Base-by-base conservation (phyloP, 192 early-diverging fungal genomes). In the Backusella macrospora region DNA sequence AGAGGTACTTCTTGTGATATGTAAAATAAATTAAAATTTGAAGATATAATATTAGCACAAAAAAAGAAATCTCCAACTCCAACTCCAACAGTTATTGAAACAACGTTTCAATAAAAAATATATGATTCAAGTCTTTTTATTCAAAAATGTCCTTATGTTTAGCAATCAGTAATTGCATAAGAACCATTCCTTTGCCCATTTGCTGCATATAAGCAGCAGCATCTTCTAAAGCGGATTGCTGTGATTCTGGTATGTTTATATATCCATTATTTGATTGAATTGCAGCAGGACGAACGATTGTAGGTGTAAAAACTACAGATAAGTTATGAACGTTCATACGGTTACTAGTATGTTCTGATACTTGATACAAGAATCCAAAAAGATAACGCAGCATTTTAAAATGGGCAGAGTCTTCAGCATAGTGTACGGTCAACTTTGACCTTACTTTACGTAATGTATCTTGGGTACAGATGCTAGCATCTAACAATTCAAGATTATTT, bases 231-330 rank as follows among this genome's bases (percentile, higher is more conserved):
- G 23, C 68, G 10, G 59, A 40, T n/a, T 72, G 42, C 6, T 72
- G 55, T 5, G 59, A 37, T 14, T 72, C 71, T 10, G 40, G 43
- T 47, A 62, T 42, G 44, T 62, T 15, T 23, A 40, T 18, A n/a
- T 18, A 62, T 8, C 14, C 23, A 1, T 55, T 47, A 15, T 71
- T 55, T 59, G 52, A 26, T 0, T 9, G 63, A 14, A 59, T 64
- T 62, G 40, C 21, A 23, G 71, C 76, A 15, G 69, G 63, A 0
- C 76, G 84, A 44, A 96, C 88, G 74, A 98, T 84, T 72, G 96
- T 98, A 6, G 96, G 95, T 6, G 94, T 85, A 87, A 95, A 93
- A 2, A 96, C 92, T 13, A 95, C 88, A 0, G 94, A 92, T 55
- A 97, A 81, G 78, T 94, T 95, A 40, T 83, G 81, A 5, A 92